Evolutionary conservation across 2,329 filamentous ascomycete genomes (phyloP).

Genomic region (Chaetomiaceae sp.): DNA sequence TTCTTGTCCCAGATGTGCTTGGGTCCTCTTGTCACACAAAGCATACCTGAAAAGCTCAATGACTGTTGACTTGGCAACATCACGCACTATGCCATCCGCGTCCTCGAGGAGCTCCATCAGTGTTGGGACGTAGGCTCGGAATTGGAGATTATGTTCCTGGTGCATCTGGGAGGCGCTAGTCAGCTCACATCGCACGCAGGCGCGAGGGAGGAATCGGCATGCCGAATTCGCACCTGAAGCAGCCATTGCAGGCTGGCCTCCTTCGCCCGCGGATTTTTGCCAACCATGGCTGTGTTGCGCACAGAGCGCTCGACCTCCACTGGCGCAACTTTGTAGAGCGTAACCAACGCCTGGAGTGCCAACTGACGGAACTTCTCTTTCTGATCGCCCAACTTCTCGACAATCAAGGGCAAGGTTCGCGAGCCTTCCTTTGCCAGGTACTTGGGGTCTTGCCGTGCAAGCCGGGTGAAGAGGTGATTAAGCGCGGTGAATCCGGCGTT

Average conservation of each 20-base stretch:
- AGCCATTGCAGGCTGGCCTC: conserved; percentile 83
- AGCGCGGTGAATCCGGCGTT: conserved; percentile 83
- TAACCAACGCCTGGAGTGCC: conserved; percentile 68
- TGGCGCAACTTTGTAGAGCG: conserved; percentile 65
- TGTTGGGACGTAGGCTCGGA: conserved; percentile 73
- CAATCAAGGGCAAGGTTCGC: conserved; percentile 65
- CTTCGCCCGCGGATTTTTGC: conserved; percentile 78
- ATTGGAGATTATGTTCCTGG: conserved; percentile 69
- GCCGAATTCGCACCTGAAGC: conserved; percentile 50
- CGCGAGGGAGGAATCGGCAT: too few species aligned
- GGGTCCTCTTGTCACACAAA: background rate
- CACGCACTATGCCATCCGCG: conserved; percentile 79
- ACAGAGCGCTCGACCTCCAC: conserved; percentile 74
- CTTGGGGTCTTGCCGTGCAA: conserved; percentile 78
- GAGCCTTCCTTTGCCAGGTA: conserved; percentile 63
- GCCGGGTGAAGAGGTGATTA: conserved; percentile 77
- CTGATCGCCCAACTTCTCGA: conserved; percentile 80
- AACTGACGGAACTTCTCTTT: conserved; percentile 78
- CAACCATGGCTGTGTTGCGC: conserved; percentile 68
- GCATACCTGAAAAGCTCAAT: conserved; percentile 76
- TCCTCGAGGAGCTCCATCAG: conserved; percentile 87
- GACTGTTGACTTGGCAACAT: conserved; percentile 73
- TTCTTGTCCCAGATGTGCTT: too few species aligned
- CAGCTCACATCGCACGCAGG: too few species aligned
- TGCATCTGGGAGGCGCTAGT: conserved; percentile 61